Percentiles rank a stretch among this genome's conserved stretches.
Conservation (phyloP, 768 basidiomycete species). For the Pulveroboletus sp. region DNA sequence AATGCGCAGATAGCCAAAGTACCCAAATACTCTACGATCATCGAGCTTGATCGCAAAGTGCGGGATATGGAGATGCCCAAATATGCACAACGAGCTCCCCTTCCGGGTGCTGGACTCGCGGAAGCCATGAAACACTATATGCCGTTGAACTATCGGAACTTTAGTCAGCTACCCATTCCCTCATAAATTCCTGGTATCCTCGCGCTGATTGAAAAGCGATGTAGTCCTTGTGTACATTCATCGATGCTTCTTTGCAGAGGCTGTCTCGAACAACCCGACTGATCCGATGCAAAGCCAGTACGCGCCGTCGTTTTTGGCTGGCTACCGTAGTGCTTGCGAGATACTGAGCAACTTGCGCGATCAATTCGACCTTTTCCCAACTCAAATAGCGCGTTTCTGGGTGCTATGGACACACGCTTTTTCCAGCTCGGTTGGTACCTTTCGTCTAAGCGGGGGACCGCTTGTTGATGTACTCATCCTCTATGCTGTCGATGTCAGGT, state of each 20-base stretch:
- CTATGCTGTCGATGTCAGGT: slow-evolving; percentile 40
- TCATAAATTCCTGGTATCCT: neutral
- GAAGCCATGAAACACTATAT: slow-evolving; percentile 72
- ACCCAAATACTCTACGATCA: slow-evolving; percentile 56
- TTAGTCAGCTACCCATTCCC: slow-evolving; percentile 41
- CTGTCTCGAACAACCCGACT: slow-evolving; percentile 54
- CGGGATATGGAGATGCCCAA: slow-evolving; percentile 64
- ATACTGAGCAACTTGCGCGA: slow-evolving; percentile 45
- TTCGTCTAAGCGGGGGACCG: neutral
- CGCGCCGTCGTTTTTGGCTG: slow-evolving; percentile 63
- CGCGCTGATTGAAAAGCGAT: neutral
- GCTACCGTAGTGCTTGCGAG: slow-evolving; percentile 61
- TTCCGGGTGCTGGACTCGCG: slow-evolving; percentile 46
- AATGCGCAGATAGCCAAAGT: slow-evolving; percentile 61
- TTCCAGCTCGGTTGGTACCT: slow-evolving; percentile 50
- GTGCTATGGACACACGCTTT: slow-evolving; percentile 71
- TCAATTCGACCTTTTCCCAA: slow-evolving; percentile 49
- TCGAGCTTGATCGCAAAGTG: slow-evolving; percentile 61
- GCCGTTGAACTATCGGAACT: slow-evolving; percentile 67
- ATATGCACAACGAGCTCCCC: slow-evolving; percentile 51
- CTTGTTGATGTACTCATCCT: neutral
- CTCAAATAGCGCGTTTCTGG: slow-evolving; percentile 63
- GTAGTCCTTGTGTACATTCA: slow-evolving; percentile 69
- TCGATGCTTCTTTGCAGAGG: slow-evolving; percentile 73
- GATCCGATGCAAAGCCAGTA: slow-evolving; percentile 69